Conservation (phyloP, 1,139 yeast genomes). For the Kodamaea fungicola region DNA sequence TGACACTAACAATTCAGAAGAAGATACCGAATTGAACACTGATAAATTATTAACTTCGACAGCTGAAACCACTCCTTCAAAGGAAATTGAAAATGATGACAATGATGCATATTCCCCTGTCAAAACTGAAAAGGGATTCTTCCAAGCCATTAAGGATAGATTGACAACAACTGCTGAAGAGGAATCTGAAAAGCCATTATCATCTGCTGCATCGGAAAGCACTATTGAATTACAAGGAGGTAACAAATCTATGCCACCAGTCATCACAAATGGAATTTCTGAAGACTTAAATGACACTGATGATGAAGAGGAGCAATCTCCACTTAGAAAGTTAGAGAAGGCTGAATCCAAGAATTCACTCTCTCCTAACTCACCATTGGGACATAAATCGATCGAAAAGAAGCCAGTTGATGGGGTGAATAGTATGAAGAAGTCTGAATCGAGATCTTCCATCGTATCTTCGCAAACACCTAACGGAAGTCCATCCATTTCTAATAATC, state of each 20-base stretch:
- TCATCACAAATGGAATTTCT: neutral
- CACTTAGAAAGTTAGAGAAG: constrained; percentile 7
- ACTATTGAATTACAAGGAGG: constrained; percentile 15
- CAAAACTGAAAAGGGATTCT: constrained; percentile 13
- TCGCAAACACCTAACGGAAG: neutral
- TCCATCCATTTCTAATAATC: neutral
- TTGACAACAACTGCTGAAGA: constrained; percentile 13
- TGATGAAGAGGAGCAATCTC: constrained; percentile 5
- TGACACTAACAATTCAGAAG: constrained; percentile 13
- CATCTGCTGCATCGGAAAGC: constrained; percentile 20
- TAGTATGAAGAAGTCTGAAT: neutral
- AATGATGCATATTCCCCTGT: constrained; percentile 9
- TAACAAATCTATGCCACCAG: neutral
- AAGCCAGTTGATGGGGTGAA: neutral
- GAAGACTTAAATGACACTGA: constrained; percentile 7
- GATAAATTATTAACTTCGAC: constrained; percentile 20
- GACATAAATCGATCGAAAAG: neutral
- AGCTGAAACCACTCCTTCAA: constrained; percentile 33
- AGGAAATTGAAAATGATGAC: constrained; percentile 18
- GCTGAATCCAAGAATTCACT: constrained; percentile 4
- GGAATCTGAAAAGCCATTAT: constrained; percentile 10
- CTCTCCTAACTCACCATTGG: constrained; percentile 5
- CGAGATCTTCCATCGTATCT: neutral
- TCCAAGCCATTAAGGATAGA: constrained; percentile 18
- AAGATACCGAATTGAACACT: constrained; percentile 14